phyloP scores from a whole-genome alignment of 2,329 filamentous ascomycete species.

The Penicillium brasilianum region DNA sequence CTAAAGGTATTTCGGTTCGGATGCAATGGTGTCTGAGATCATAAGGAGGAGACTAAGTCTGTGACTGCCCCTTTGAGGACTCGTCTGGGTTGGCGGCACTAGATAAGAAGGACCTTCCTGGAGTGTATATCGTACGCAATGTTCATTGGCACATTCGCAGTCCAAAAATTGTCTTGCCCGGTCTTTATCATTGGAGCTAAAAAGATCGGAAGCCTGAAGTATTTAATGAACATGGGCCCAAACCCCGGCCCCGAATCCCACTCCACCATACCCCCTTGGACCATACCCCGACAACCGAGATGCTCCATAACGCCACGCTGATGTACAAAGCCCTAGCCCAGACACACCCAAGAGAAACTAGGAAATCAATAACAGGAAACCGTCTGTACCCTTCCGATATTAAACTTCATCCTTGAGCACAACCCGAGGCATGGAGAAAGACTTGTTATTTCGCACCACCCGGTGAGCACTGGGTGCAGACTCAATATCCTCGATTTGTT shows the following conservation, averaged over 20 bases:
- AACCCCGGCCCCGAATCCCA: no score
- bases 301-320: conserved; percentile 6
- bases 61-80: no score
- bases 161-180: no score
- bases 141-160: no score
- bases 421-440: conserved; percentile 19
- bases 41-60: neutral
- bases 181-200: neutral
- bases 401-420: conserved; percentile 6
- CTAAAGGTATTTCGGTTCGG: no score
- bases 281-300: neutral
- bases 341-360: neutral
- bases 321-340: neutral
- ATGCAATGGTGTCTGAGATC: neutral
- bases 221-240: no score
- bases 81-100: no score
- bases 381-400: neutral
- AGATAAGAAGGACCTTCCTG: no score
- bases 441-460: conserved; percentile 14
- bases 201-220: no score
- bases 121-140: no score
- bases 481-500: conserved; percentile 16
- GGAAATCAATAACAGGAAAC: no score
- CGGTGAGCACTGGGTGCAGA: conserved; percentile 10
- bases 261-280: no score